Evolutionary conservation across 192 early-diverging fungal species (phyloP).

Genomic region (Coemansia sp.): DNA sequence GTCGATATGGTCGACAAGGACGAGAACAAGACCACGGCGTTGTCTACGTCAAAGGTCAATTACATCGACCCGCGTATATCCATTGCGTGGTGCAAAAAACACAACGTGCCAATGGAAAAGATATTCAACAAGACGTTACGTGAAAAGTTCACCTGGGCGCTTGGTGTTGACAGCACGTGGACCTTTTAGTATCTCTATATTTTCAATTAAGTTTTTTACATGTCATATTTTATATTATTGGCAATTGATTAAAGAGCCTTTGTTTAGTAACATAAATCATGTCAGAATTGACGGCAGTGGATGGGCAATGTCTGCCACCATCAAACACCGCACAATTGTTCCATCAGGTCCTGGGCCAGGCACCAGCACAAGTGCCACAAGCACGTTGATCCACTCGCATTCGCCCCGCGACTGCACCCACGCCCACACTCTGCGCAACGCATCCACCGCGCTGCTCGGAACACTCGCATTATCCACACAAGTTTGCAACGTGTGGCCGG

Average conservation of each 20-base stretch:
- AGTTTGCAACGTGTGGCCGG: constrained; percentile 1
- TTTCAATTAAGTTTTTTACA: constrained; percentile 2
- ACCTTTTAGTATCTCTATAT: constrained; percentile 30
- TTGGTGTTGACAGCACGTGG: constrained; percentile 70
- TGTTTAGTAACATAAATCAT: not conserved
- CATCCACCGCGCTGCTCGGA: not conserved
- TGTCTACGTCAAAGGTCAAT: constrained; percentile 97
- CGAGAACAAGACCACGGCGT: constrained; percentile 92
- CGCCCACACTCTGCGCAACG: constrained; percentile 7
- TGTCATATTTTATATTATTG: too few relatives aligned
- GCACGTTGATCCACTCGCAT: not conserved
- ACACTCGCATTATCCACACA: not conserved
- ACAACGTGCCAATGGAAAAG: constrained; percentile 87
- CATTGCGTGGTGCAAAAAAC: constrained; percentile 87
- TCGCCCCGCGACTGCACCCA: not conserved
- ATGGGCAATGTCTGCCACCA: constrained; percentile 8
- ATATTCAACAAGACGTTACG: constrained; percentile 87
- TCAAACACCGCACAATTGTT: constrained; percentile 7
- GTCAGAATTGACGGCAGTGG: not conserved
- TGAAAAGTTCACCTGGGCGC: constrained; percentile 97
- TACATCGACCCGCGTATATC: constrained; percentile 98
- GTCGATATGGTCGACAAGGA: constrained; percentile 88
- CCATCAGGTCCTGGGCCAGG: constrained; percentile 15
- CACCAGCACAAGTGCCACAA: constrained; percentile 12
- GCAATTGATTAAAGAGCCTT: too few relatives aligned